Conservation (phyloP, 345 rosid species). For the Litchi chinensis region DNA sequence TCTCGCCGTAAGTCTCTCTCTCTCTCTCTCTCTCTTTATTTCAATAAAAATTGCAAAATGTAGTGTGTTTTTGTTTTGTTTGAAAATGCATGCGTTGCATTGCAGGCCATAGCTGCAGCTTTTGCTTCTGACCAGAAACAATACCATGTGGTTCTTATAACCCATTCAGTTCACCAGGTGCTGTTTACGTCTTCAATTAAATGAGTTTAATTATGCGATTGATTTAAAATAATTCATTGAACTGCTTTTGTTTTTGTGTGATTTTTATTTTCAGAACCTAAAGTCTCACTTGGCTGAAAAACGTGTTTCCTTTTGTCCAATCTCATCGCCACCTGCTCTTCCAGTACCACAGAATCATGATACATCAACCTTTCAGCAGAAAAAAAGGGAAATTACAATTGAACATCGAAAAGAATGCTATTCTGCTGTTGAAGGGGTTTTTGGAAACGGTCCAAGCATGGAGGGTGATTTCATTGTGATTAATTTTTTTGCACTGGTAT, state of each 20-base stretch:
- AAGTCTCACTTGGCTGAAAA: conserved; percentile 50
- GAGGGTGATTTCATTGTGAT: conserved; percentile 73
- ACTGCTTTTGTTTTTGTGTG: not conserved
- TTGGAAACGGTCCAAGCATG: conserved; percentile 49
- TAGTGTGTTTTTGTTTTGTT: no score
- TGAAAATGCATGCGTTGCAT: not conserved
- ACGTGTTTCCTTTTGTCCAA: conserved; percentile 40
- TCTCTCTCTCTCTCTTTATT: no score
- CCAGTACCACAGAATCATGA: conserved; percentile 30
- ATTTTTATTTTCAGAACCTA: conserved; percentile 46
- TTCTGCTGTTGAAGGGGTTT: conserved; percentile 51
- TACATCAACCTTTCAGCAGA: conserved; percentile 29
- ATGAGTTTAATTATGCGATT: not conserved
- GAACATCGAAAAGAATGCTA: conserved; percentile 72
- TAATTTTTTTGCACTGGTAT: conserved; percentile 90
- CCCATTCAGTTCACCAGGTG: conserved; percentile 84
- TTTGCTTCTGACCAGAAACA: conserved; percentile 59
- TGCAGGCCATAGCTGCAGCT: conserved; percentile 81
- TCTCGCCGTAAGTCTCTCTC: conserved; percentile 52
- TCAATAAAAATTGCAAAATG: not conserved
- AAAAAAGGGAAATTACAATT: conserved; percentile 42
- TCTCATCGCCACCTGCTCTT: conserved; percentile 76
- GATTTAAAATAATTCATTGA: not conserved
- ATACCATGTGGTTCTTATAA: conserved; percentile 59
- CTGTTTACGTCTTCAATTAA: not conserved